These are phyloP conservation scores for Pluteus cervinus DNA, from an alignment of 768 basidiomycete species.

Conservation along the genomic window DNA sequence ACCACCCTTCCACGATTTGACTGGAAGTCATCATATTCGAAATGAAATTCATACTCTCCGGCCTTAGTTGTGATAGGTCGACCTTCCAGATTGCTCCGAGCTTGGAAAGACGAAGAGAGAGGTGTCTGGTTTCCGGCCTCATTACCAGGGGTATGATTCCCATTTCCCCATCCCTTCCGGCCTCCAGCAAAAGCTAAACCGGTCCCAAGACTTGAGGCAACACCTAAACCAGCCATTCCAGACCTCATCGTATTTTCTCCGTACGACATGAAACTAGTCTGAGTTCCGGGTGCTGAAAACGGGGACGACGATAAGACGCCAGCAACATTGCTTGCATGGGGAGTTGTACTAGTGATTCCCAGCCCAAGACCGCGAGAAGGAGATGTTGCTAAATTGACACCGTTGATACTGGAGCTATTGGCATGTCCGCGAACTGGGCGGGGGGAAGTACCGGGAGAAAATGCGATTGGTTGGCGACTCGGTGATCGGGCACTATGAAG, in stretches of 20 bases:
- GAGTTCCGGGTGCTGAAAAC: slow-evolving; percentile 69
- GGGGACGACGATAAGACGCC: slow-evolving; percentile 56
- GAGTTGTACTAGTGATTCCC: slow-evolving; percentile 21
- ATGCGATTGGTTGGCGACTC: slow-evolving; percentile 24
- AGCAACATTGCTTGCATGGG: slow-evolving; percentile 16
- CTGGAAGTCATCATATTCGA: slow-evolving; percentile 36
- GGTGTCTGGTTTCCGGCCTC: slow-evolving; percentile 9
- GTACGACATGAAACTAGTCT: slow-evolving; percentile 42
- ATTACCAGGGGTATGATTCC: slow-evolving; percentile 10
- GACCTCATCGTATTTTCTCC: slow-evolving; percentile 7
- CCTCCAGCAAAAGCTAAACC: slow-evolving; percentile 44
- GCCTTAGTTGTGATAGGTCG: no score
- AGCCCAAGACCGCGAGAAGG: background rate
- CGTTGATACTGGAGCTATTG: slow-evolving; percentile 19
- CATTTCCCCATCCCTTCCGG: slow-evolving; percentile 29
- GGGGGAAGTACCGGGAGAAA: slow-evolving; percentile 61
- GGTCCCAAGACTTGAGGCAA: slow-evolving; percentile 60
- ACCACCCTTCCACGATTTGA: slow-evolving; percentile 11
- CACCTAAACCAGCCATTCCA: slow-evolving; percentile 37
- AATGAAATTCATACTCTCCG: no score
- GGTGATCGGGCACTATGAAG: slow-evolving; percentile 25
- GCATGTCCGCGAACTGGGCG: slow-evolving; percentile 14
- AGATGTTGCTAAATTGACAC: slow-evolving; percentile 13
- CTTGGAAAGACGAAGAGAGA: slow-evolving; percentile 16
- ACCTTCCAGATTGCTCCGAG: slow-evolving; percentile 24